These are phyloP conservation scores for Dipteronia dyeriana DNA, from an alignment of 345 rosid species.

Conservation along the genomic window DNA sequence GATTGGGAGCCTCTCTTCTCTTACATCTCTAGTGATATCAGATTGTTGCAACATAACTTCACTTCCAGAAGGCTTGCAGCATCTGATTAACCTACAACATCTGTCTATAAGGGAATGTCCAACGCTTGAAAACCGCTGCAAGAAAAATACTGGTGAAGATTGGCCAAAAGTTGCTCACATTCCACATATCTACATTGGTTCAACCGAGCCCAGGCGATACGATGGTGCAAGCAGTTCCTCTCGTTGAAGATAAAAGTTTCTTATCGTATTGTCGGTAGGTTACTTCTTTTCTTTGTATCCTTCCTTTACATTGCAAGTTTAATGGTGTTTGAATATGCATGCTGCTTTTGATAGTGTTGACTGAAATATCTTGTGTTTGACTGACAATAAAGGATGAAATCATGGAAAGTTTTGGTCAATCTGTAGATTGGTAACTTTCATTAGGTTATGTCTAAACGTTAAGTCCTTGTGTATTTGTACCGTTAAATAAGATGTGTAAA, in stretches of 20 bases:
- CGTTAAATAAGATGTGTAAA: background rate
- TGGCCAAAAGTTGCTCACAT: conserved; percentile 16
- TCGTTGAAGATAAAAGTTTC: background rate
- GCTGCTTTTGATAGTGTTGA: background rate
- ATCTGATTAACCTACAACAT: background rate
- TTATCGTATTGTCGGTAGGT: background rate
- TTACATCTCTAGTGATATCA: conserved; percentile 22
- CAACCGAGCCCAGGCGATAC: too few relatives aligned
- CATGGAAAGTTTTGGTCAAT: background rate
- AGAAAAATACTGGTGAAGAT: conserved; percentile 7
- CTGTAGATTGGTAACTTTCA: background rate
- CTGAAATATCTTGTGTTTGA: background rate
- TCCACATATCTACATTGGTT: too few relatives aligned
- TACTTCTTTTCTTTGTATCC: background rate
- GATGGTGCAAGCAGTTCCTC: conserved; percentile 5
- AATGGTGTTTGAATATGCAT: too few relatives aligned
- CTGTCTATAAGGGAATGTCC: conserved; percentile 27
- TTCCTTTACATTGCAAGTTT: background rate
- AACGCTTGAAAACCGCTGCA: conserved; percentile 15
- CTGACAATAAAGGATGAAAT: background rate
- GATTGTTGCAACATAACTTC: conserved; percentile 18
- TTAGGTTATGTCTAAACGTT: background rate
- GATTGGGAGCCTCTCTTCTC: conserved; percentile 7
- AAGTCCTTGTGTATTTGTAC: background rate
- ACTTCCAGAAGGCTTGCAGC: conserved; percentile 24